A percentile compares a stretch with the other conserved stretches of the same genome.
Conservation (phyloP, 2,329 filamentous ascomycete genomes). For the Elsinoe perseae region DNA sequence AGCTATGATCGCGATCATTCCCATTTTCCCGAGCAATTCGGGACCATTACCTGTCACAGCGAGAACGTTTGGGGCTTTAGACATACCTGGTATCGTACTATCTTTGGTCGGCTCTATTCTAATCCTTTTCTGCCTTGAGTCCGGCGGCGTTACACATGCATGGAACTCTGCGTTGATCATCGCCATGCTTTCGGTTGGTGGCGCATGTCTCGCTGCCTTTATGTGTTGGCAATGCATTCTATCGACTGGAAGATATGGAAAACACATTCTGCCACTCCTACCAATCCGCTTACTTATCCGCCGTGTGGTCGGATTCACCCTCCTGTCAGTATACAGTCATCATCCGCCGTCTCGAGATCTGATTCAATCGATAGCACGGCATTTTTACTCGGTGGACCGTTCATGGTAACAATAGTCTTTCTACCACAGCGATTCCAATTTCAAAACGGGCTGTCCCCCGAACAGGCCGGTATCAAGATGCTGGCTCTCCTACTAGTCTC, state of each 20-base stretch:
- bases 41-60: neutral
- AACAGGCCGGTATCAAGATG: slow-evolving; percentile 14
- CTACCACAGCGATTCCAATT: slow-evolving; percentile 15
- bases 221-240: slow-evolving; percentile 8
- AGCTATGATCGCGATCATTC: slow-evolving; percentile 3
- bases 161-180: neutral
- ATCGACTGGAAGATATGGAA: neutral
- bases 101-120: neutral
- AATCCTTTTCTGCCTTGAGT: neutral
- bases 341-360: neutral
- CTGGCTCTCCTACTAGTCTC: slow-evolving; percentile 8
- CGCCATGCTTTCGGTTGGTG: neutral
- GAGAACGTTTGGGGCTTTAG: neutral
- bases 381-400: slow-evolving; percentile 13
- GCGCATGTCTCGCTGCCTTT: slow-evolving; percentile 9
- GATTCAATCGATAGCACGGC: neutral
- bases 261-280: slow-evolving; percentile 8
- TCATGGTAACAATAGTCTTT: slow-evolving; percentile 14
- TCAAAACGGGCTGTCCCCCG: slow-evolving; percentile 4
- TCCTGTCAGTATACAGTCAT: slow-evolving; percentile 2
- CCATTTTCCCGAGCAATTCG: neutral
- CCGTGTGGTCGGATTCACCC: slow-evolving; percentile 9
- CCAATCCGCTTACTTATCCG: neutral
- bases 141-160: neutral
- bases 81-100: slow-evolving; percentile 11